These are phyloP conservation scores for Colletotrichum sp. DNA, from an alignment of 2,329 filamentous ascomycete genomes.

Conservation along the genomic window DNA sequence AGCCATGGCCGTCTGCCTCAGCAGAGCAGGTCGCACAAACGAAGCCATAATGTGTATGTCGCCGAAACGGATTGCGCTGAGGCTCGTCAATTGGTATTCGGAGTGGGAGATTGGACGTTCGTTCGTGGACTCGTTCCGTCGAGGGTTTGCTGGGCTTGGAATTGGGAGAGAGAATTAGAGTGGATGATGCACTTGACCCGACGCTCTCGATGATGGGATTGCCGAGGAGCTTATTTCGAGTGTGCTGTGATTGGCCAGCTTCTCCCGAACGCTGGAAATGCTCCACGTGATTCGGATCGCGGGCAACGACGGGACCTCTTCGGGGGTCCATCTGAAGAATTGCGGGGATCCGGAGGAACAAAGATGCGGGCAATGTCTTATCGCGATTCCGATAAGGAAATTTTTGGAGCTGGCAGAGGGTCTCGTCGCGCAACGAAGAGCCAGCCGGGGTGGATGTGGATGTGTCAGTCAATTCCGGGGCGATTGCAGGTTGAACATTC, in stretches of 20 bases:
- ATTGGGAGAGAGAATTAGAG: constrained; percentile 9
- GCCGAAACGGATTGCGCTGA: background rate
- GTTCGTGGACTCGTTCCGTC: background rate
- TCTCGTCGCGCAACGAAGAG: background rate
- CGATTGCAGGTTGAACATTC: background rate
- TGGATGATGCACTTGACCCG: constrained; percentile 32
- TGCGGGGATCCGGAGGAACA: background rate
- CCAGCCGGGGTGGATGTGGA: background rate
- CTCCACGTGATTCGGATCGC: constrained; percentile 19
- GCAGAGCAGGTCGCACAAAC: constrained; percentile 58
- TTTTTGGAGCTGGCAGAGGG: constrained; percentile 14
- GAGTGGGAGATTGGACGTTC: background rate
- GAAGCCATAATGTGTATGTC: constrained; percentile 54
- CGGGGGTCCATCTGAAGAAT: background rate
- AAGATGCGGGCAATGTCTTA: background rate
- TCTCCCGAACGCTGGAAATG: constrained; percentile 1
- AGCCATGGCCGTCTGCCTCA: constrained; percentile 56
- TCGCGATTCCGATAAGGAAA: constrained; percentile 16
- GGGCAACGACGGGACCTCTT: background rate
- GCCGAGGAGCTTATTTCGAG: constrained; percentile 51
- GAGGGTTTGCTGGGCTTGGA: constrained; percentile 11
- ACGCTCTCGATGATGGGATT: constrained; percentile 35
- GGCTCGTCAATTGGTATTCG: constrained; percentile 18
- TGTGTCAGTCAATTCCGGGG: background rate
- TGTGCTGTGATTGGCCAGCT: constrained; percentile 47